These are phyloP conservation scores for Peronospora farinosa DNA, from an alignment of 352 stramenopile species.

Conservation along the genomic window DNA sequence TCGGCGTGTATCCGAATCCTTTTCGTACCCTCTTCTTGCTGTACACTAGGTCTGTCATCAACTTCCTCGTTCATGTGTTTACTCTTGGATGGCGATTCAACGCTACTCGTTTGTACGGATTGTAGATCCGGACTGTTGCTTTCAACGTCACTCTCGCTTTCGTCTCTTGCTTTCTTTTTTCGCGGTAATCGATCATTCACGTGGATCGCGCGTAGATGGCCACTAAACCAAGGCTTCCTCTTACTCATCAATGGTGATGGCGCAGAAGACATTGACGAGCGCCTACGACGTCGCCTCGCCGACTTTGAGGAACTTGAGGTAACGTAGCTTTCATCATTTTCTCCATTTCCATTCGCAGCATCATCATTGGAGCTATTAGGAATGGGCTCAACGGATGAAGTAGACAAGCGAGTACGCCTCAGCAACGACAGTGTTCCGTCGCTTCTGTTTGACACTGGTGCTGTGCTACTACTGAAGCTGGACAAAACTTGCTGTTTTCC, in stretches of 20 bases:
- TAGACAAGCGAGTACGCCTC: conserved; percentile 16
- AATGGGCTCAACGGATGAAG: conserved; percentile 19
- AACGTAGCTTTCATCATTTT: conserved; percentile 19
- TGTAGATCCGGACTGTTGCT: conserved; percentile 20
- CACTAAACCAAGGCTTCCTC: conserved; percentile 57
- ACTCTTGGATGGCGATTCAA: conserved; percentile 19
- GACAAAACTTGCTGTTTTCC: conserved; percentile 14
- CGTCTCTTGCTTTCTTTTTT: conserved; percentile 36
- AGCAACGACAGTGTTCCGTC: conserved; percentile 12
- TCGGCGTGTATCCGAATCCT: conserved; percentile 6
- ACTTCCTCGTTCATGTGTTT: conserved; percentile 20
- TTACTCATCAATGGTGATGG: conserved; percentile 24
- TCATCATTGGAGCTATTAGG: conserved; percentile 18
- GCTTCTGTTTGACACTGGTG: conserved; percentile 7
- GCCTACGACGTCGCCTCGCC: conserved; percentile 16
- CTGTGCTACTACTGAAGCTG: conserved; percentile 10
- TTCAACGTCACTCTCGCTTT: conserved; percentile 26
- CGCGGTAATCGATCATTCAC: conserved; percentile 50
- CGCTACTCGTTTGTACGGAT: conserved; percentile 19
- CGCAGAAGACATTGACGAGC: conserved; percentile 24
- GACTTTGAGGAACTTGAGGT: conserved; percentile 9
- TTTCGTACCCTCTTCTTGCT: conserved; percentile 15
- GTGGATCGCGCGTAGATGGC: conserved; percentile 65
- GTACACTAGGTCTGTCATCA: conserved; percentile 13
- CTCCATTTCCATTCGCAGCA: conserved; percentile 14